These are phyloP conservation scores for Linnemannia schmuckeri DNA, from an alignment of 192 early-diverging fungal species.

Conservation along the genomic window DNA sequence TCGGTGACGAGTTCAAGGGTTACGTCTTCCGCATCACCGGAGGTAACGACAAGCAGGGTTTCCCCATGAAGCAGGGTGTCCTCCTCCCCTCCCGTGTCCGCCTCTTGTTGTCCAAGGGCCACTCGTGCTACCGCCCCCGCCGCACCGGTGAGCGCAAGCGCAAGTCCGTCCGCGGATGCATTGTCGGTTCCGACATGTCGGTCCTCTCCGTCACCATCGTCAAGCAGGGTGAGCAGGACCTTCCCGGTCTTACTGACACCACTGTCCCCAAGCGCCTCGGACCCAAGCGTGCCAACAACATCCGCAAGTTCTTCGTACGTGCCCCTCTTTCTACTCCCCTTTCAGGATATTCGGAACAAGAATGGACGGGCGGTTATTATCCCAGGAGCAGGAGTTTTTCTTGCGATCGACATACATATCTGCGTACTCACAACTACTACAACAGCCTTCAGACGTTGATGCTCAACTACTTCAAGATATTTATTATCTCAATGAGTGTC, in stretches of 20 bases:
- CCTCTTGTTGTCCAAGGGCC: conserved; percentile 89
- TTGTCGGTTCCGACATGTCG: conserved; percentile 94
- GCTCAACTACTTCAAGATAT: not conserved
- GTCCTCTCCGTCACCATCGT: conserved; percentile 95
- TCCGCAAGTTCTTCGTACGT: conserved; percentile 97
- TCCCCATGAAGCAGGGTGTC: conserved; percentile 99
- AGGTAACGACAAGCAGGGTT: conserved; percentile 99
- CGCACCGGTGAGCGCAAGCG: conserved; percentile 98
- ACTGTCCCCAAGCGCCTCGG: conserved; percentile 97
- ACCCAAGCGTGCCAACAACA: conserved; percentile 98
- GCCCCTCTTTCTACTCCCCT: conserved; percentile 25
- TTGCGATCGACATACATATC: not conserved
- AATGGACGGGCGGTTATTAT: conserved; percentile 77
- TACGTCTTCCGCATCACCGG: conserved; percentile 99
- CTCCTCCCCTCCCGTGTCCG: conserved; percentile 78
- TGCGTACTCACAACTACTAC: not conserved
- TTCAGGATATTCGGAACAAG: not conserved
- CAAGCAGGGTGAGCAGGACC: conserved; percentile 97
- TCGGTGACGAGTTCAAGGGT: conserved; percentile 99
- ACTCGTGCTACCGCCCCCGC: conserved; percentile 99
- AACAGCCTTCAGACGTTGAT: not conserved
- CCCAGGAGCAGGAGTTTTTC: conserved; percentile 97
- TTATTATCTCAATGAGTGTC: not conserved
- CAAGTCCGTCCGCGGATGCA: conserved; percentile 99
- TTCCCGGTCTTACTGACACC: conserved; percentile 95